Evolutionary conservation across 176 grass and related monocot genomes (phyloP).

Genomic region (Elymus sibiricus): DNA sequence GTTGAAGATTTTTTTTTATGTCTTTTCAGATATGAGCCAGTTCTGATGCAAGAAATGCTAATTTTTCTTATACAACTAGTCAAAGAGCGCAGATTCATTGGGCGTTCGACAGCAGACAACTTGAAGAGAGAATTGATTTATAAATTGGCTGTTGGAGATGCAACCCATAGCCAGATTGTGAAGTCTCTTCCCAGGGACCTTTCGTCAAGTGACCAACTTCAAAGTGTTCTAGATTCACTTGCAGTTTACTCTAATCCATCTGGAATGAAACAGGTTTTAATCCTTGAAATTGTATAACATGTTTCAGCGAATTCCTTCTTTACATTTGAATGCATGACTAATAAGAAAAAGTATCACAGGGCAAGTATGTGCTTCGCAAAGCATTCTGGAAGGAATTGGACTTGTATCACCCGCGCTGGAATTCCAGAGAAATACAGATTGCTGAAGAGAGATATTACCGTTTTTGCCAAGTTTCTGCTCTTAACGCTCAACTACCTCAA

Average conservation of each 20-base stretch:
- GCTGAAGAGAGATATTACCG: conserved; percentile 98
- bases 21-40: conserved; percentile 72
- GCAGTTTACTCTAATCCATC: conserved; percentile 93
- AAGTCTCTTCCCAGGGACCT: conserved; percentile 89
- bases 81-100: conserved; percentile 90
- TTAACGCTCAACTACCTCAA: conserved; percentile 79
- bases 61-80: conserved; percentile 93
- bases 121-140: conserved; percentile 91
- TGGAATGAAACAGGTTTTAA: conserved; percentile 93
- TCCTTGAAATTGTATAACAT: conserved; percentile 13
- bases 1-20: neutral
- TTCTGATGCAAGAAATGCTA: conserved; percentile 95
- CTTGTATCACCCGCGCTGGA: conserved; percentile 96
- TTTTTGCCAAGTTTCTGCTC: conserved; percentile 85
- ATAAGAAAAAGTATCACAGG: conserved; percentile 39
- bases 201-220: conserved; percentile 66
- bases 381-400: conserved; percentile 94
- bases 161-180: conserved; percentile 90
- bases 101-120: conserved; percentile 75
- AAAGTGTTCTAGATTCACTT: conserved; percentile 81
- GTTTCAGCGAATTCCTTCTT: neutral
- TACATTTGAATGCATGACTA: conserved; percentile 6
- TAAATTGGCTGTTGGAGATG: conserved; percentile 78
- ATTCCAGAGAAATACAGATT: conserved; percentile 86
- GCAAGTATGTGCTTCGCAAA: conserved; percentile 81